These are phyloP conservation scores for Tubosaeta brunneosetosa DNA, from an alignment of 768 basidiomycete species.

Conservation along the genomic window DNA sequence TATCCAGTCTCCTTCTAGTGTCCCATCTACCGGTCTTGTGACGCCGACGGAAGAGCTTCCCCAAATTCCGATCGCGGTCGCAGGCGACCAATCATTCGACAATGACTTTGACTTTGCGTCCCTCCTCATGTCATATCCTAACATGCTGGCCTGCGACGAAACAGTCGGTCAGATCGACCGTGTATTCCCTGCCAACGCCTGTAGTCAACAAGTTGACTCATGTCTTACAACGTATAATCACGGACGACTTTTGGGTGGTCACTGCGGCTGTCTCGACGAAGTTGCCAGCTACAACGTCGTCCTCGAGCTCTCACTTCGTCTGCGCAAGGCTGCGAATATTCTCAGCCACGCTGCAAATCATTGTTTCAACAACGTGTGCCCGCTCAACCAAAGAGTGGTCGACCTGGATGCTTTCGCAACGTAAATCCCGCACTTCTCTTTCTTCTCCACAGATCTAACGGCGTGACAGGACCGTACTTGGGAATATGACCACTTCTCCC, in stretches of 20 bases:
- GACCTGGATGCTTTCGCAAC: conserved; percentile 51
- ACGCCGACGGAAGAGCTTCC: conserved; percentile 46
- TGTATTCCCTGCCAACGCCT: neutral
- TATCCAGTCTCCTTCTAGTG: conserved; percentile 23
- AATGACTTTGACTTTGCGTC: conserved; percentile 41
- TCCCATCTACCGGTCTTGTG: conserved; percentile 32
- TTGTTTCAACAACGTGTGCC: conserved; percentile 28
- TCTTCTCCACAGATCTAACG: conserved; percentile 8
- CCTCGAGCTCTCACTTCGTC: conserved; percentile 59
- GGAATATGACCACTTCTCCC: conserved; percentile 29
- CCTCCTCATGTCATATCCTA: conserved; percentile 36
- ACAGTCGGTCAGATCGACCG: conserved; percentile 7
- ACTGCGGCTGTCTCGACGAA: conserved; percentile 60
- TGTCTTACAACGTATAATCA: conserved; percentile 13
- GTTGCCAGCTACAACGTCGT: conserved; percentile 50
- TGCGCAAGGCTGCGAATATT: conserved; percentile 56
- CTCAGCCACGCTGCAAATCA: conserved; percentile 46
- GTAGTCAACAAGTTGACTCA: conserved; percentile 5
- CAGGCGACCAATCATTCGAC: conserved; percentile 21
- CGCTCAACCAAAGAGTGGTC: conserved; percentile 41
- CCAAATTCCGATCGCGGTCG: conserved; percentile 28
- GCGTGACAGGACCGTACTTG: conserved; percentile 37
- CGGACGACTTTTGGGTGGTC: conserved; percentile 25
- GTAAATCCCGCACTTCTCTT: conserved; percentile 32
- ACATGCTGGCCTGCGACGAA: conserved; percentile 16